phyloP scores from a whole-genome alignment of 73 alveolate genomes.

The Paramecium pentaurelia region DNA sequence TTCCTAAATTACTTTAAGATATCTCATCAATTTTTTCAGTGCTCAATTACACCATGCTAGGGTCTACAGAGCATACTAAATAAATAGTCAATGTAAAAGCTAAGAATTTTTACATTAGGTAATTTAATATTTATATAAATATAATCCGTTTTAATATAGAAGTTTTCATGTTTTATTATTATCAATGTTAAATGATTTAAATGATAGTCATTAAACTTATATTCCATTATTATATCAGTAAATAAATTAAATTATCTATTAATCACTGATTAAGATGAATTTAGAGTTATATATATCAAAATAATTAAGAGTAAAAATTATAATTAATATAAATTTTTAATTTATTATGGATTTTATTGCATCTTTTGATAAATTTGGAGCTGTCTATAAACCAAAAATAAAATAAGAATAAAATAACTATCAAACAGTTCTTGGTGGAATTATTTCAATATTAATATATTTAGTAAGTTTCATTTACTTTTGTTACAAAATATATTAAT shows the following conservation, averaged over 20 bases:
- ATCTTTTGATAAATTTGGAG: constrained; percentile 6
- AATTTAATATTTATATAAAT: background rate
- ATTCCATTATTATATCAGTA: background rate
- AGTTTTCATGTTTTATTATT: background rate
- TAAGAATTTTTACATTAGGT: background rate
- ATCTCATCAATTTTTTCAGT: background rate
- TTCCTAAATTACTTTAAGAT: constrained; percentile 17
- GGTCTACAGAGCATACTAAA: background rate
- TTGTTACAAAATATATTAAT: background rate
- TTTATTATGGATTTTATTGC: background rate
- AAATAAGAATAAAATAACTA: background rate
- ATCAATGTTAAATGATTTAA: background rate
- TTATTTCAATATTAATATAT: background rate
- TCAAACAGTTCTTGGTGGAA: background rate
- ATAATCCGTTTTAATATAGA: background rate
- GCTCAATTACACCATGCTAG: background rate
- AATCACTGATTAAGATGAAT: background rate
- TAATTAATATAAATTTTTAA: background rate
- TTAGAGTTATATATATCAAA: background rate
- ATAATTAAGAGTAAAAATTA: background rate
- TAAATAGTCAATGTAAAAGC: background rate
- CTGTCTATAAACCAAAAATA: background rate
- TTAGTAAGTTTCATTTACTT: background rate
- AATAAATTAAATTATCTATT: background rate
- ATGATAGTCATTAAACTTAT: background rate